Evolutionary conservation across 805 yeast species (phyloP).

Genomic region (Pichia pseudocactophila): DNA sequence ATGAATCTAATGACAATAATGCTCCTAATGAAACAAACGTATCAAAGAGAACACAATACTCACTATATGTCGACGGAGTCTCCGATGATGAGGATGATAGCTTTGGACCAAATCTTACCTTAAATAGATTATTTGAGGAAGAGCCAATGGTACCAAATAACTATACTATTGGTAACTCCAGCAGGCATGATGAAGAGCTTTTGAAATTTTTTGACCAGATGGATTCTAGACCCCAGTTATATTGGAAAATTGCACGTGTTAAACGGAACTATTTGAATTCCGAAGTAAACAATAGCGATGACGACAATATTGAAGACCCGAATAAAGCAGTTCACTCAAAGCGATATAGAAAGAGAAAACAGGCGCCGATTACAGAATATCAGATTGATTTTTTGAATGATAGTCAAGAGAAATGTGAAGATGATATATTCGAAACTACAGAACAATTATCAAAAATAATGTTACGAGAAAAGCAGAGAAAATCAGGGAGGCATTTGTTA

Average conservation of each 20-base stretch:
- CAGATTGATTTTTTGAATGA: conserved; percentile 24
- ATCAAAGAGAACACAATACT: conserved; percentile 24
- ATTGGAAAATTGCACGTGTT: conserved; percentile 68
- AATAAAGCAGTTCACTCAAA: not conserved
- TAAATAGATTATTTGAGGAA: conserved; percentile 28
- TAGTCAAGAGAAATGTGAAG: conserved; percentile 17
- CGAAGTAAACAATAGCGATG: not conserved
- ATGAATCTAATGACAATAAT: conserved; percentile 17
- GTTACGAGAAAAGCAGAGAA: conserved; percentile 19
- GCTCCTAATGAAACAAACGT: conserved; percentile 2
- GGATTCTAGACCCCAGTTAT: conserved; percentile 84
- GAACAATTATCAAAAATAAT: conserved; percentile 16
- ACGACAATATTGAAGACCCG: not conserved
- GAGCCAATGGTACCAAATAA: conserved; percentile 15
- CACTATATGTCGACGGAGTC: conserved; percentile 24
- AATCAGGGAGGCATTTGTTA: conserved; percentile 24
- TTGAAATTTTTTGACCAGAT: conserved; percentile 75
- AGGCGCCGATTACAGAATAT: conserved; percentile 8
- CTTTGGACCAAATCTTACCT: conserved; percentile 21
- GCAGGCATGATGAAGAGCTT: conserved; percentile 36
- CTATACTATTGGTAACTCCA: not conserved
- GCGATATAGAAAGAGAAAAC: not conserved
- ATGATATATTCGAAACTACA: conserved; percentile 21
- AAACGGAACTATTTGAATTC: not conserved
- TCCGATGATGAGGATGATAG: conserved; percentile 24